Conservation (phyloP, 257 asterid species). For the Lithospermum erythrorhizon region DNA sequence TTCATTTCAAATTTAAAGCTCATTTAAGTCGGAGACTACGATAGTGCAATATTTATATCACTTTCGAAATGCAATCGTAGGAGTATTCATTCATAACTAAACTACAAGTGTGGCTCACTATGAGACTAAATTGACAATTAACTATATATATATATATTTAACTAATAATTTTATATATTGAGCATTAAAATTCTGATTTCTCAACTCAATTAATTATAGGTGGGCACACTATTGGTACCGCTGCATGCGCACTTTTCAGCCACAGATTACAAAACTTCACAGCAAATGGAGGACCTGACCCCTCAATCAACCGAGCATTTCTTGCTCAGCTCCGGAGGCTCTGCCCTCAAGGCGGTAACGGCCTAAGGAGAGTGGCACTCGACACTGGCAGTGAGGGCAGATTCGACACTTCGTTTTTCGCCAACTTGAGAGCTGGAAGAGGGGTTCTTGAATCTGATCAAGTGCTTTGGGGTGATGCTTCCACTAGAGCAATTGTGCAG, state of each 20-base stretch:
- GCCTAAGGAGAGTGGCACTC: slow-evolving; percentile 34
- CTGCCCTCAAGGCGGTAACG: slow-evolving; percentile 54
- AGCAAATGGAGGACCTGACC: slow-evolving; percentile 40
- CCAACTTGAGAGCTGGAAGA: slow-evolving; percentile 46
- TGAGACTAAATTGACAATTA: too few species aligned
- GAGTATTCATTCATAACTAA: too few species aligned
- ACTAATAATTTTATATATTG: too few species aligned
- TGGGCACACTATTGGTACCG: slow-evolving; percentile 14
- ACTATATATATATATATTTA: too few species aligned
- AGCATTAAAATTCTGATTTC: too few species aligned
- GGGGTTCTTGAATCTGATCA: slow-evolving; percentile 82
- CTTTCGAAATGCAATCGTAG: too few species aligned
- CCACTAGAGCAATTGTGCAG: slow-evolving; percentile 44
- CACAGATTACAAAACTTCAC: slow-evolving; percentile 63
- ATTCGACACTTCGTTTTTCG: slow-evolving; percentile 50
- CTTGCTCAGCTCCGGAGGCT: slow-evolving; percentile 46
- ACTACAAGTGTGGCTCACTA: too few species aligned
- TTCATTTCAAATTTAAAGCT: too few species aligned
- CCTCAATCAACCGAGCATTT: slow-evolving; percentile 43
- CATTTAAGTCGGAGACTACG: too few species aligned
- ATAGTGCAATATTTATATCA: too few species aligned
- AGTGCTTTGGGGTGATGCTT: slow-evolving; percentile 40
- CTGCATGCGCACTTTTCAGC: slow-evolving; percentile 60
- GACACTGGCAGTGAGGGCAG: slow-evolving; percentile 50
- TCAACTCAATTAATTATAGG: slow-evolving; percentile 4